Evolutionary conservation across 257 asterid species (phyloP), one percentile per base, ranked within the genome.

Genomic region (Ajuga chamaepitys): DNA sequence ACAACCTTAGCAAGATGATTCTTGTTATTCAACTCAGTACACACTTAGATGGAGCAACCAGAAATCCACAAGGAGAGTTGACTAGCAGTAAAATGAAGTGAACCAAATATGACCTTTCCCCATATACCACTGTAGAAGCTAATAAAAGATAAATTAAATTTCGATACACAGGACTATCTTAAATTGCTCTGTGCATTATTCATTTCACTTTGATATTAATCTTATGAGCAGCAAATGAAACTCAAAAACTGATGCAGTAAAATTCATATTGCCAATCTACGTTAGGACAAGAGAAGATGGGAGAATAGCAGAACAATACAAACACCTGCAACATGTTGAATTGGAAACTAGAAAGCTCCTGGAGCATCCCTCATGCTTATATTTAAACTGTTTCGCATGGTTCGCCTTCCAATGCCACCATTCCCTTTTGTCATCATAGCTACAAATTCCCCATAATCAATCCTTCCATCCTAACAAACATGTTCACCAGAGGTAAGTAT

Each of bases 361-460:
- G 81, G 75, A 53, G 80, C 81, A 70, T 77, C 88, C 74, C 85
- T 75, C 85, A 77, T 83, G 82, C 88, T 83, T 59, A 83, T 77
- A 55, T 83, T 83, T 72, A 83, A 45, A 85, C 85, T 80, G 78
- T 82, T 82, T 44, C 83, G 70, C 88, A 82, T 82, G 37, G 88
- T 82, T 72, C 88, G 83, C 74, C 88, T 80, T 25, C 88, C 88
- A 28, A 83, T 70, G 25, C 83, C 82, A 37, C 72, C 81, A 70
- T 83, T 83, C 54, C 88, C 88, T 67, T 83, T 83, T 18, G 85
- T 81, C 88, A 83, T 83, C 88, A 83, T 83, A 60, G 88, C 88
- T 30, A 80, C 85, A 42, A 82, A 82, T 63, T 82, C 88, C 48
- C 88, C 88, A 24, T 82, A 82, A 64, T 83, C 88, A 40, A 83